Evolutionary conservation across 495 filamentous ascomycete species (phyloP).

Genomic region (Penicillium ochrochloron): DNA sequence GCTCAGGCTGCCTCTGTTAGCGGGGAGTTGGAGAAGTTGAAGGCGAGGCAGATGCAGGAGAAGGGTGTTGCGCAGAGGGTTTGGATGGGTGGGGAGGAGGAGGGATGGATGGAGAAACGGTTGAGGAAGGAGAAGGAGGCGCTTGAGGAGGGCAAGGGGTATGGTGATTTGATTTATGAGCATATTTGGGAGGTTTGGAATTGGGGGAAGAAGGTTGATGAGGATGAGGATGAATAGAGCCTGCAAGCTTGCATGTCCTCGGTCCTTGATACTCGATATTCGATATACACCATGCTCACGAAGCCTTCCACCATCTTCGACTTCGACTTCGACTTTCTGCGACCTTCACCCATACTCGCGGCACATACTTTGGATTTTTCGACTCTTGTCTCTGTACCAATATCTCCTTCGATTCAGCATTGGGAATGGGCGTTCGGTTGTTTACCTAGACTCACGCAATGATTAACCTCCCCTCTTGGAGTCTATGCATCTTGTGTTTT

Average conservation of each 20-base stretch:
- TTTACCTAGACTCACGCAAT: not conserved
- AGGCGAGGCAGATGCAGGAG: conserved; percentile 41
- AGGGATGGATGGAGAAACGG: conserved; percentile 75
- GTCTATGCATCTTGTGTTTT: not conserved
- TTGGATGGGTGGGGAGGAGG: conserved; percentile 68
- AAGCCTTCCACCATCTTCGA: not conserved
- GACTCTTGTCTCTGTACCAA: conserved; percentile 6
- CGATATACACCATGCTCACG: not conserved
- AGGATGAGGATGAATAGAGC: conserved; percentile 28
- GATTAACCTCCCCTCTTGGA: conserved; percentile 1
- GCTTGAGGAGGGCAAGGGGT: conserved; percentile 77
- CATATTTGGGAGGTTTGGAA: conserved; percentile 85
- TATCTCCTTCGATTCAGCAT: conserved; percentile 7
- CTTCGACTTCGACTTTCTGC: not conserved
- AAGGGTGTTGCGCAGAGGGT: conserved; percentile 55
- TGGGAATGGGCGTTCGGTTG: conserved; percentile 6
- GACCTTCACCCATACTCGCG: not conserved
- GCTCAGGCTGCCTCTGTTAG: conserved; percentile 7
- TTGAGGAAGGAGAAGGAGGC: conserved; percentile 71
- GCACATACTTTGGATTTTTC: conserved; percentile 2
- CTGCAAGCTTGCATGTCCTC: not conserved
- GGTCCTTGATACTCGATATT: not conserved
- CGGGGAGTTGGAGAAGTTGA: conserved; percentile 48
- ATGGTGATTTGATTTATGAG: conserved; percentile 79
- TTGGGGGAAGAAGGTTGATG: conserved; percentile 49